phyloP scores from a whole-genome alignment of 225 moss, liverwort and hornwort species.

The Anthoceros angustus region DNA sequence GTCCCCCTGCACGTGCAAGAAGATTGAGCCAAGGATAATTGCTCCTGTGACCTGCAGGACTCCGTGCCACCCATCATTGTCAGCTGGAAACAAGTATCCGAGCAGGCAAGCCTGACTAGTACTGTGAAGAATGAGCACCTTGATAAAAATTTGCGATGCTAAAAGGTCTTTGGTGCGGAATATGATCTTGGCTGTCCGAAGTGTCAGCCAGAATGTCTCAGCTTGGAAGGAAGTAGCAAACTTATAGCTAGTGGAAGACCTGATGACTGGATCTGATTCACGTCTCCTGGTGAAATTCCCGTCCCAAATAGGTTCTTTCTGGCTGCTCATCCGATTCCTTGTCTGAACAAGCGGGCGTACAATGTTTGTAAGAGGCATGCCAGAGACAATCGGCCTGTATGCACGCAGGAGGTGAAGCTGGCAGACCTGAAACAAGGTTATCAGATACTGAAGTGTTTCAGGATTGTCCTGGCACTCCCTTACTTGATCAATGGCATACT shows the following conservation, averaged over 20 bases:
- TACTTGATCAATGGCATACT: neutral
- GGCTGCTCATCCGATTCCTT: too few relatives aligned
- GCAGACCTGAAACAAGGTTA: neutral
- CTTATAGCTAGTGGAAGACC: neutral
- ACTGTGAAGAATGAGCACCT: neutral
- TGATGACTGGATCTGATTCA: too few relatives aligned
- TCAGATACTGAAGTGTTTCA: neutral
- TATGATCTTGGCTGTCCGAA: neutral
- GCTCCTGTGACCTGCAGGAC: neutral
- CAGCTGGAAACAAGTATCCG: neutral
- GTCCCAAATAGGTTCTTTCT: too few relatives aligned
- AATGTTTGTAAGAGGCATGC: too few relatives aligned
- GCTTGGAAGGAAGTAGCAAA: neutral
- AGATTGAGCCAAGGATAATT: neutral
- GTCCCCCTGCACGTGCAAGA: neutral
- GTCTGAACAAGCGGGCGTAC: too few relatives aligned
- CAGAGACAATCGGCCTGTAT: too few relatives aligned
- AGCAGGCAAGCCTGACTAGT: neutral
- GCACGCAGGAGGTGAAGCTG: too few relatives aligned
- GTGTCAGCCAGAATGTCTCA: neutral
- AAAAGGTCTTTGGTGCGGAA: conserved; percentile 4
- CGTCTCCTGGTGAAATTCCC: too few relatives aligned
- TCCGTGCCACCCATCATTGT: neutral
- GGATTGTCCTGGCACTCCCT: conserved; percentile 1
- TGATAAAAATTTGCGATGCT: neutral